A percentile compares a stretch with the other conserved stretches of the same genome.
These are phyloP conservation scores for Rhinocladiella mackenziei DNA, from an alignment of 2,329 filamentous ascomycete genomes.

Conservation along the genomic window DNA sequence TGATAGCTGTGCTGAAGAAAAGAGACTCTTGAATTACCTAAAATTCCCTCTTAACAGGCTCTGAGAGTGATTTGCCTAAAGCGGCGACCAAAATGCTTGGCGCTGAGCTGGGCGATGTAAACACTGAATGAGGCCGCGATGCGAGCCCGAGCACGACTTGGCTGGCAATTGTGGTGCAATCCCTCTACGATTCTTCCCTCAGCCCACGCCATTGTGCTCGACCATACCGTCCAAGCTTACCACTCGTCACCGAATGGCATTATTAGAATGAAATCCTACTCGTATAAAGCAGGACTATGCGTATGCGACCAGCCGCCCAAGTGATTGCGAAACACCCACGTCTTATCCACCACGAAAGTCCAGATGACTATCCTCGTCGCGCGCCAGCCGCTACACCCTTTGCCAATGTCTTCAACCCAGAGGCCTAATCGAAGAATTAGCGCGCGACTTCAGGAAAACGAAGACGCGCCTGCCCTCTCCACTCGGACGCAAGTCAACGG, in stretches of 20 bases:
- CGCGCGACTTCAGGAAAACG: slow-evolving; percentile 38
- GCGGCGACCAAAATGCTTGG: neutral
- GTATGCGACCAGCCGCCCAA: slow-evolving; percentile 12
- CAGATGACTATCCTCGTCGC: slow-evolving; percentile 33
- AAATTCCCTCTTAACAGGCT: too few relatives aligned
- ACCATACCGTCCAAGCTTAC: neutral
- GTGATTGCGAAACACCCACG: slow-evolving; percentile 15
- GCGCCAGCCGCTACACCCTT: slow-evolving; percentile 32
- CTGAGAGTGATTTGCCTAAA: neutral
- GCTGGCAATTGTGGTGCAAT: too few relatives aligned
- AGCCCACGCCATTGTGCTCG: neutral
- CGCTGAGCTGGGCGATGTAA: neutral
- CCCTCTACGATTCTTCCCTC: too few relatives aligned
- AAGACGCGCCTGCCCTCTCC: slow-evolving; percentile 26
- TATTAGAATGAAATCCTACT: slow-evolving; percentile 12
- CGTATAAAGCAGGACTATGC: slow-evolving; percentile 5
- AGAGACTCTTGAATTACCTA: too few relatives aligned
- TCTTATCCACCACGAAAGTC: slow-evolving; percentile 14
- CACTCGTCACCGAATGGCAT: slow-evolving; percentile 14
- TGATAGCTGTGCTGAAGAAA: too few relatives aligned
- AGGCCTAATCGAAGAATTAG: slow-evolving; percentile 31
- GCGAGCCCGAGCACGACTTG: neutral
- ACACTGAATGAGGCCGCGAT: neutral
- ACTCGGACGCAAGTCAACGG: slow-evolving; percentile 16
- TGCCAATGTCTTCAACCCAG: slow-evolving; percentile 33